Evolutionary conservation across 208 protist species (phyloP).

Genomic region (Acanthamoeba royreba): DNA sequence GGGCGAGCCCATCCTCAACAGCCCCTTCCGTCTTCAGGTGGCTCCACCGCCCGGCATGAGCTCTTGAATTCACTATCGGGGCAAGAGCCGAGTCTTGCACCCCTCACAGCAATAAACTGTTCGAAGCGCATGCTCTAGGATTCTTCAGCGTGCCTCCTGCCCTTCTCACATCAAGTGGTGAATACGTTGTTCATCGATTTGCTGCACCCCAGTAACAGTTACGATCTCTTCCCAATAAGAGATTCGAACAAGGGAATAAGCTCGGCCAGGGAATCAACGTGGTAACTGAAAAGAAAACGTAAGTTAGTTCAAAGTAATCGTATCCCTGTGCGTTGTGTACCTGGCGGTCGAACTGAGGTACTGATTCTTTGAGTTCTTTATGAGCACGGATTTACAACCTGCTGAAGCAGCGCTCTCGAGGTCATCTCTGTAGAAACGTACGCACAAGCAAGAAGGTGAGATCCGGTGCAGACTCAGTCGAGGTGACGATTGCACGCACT

Average conservation of each 20-base stretch:
- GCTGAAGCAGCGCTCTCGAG: not conserved
- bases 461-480: not conserved
- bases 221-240: too few species aligned
- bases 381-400: not conserved
- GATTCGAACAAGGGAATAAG: conserved; percentile 3
- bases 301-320: not conserved
- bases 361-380: not conserved
- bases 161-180: too few species aligned
- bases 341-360: not conserved
- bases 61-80: not conserved
- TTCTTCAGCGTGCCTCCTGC: too few species aligned
- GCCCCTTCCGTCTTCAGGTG: conserved; percentile 26
- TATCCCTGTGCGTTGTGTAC: not conserved
- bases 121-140: too few species aligned
- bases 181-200: too few species aligned
- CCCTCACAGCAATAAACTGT: too few species aligned
- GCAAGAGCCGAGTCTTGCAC: too few species aligned
- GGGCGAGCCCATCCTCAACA: not conserved
- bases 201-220: too few species aligned
- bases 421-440: not conserved
- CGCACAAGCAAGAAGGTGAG: not conserved
- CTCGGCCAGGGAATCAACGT: not conserved
- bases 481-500: not conserved
- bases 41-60: conserved; percentile 29
- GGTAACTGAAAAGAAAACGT: not conserved